Evolutionary conservation across 768 basidiomycete genomes (phyloP), one percentile per base, ranked within the genome.

Genomic region (Paxillus ammoniavirescens): DNA sequence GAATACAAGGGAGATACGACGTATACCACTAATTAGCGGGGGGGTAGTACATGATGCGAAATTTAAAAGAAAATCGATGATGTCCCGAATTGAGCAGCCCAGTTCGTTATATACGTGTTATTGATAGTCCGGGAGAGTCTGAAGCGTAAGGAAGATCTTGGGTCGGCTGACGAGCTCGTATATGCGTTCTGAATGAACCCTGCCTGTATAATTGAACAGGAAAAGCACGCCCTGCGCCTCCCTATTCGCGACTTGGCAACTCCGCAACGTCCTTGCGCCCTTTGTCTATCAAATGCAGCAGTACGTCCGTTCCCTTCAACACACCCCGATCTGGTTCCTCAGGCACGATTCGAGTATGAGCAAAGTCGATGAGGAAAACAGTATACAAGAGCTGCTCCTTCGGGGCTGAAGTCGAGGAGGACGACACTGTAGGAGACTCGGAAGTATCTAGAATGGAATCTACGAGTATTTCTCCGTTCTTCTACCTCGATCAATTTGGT

Each of bases 291-390:
- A 97, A 66, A 5, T 59, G 61, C 28, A 87, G 67, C 37, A 89
- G 66, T 0, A 86, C 93, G 47, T 83, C 73, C 53, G 98, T 59
- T 4, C 94, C 96, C 35, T 73, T 67, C 57, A 96, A 67, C n/a
- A 95, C 83, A 0, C 96, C 89, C 37, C 79, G 70, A 66, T 98
- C 95, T 2, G 85, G 83, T 4, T n/a, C n/a, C 0, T 88, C 91
- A 0, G 83, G 80, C 7, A 71, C 76, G 12, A 89, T 57, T 21
- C 79, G 73, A 2, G 93, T 88, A 68, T 98, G 96, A 7, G 94
- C 95, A 67, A 99, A 98, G 73, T 99, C 96, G 59, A 98, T 98
- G 59, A 97, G 72, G 59, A 86, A 87, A 55, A 97, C 77, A 13
- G 77, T 74, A 57, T 80, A 87, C 44, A 61, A 48, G 47, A 63